Percentiles rank a stretch among this genome's conserved stretches.
These are phyloP conservation scores for Antitrichia curtipendula DNA, from an alignment of 225 moss, liverwort and hornwort species.

Conservation along the genomic window DNA sequence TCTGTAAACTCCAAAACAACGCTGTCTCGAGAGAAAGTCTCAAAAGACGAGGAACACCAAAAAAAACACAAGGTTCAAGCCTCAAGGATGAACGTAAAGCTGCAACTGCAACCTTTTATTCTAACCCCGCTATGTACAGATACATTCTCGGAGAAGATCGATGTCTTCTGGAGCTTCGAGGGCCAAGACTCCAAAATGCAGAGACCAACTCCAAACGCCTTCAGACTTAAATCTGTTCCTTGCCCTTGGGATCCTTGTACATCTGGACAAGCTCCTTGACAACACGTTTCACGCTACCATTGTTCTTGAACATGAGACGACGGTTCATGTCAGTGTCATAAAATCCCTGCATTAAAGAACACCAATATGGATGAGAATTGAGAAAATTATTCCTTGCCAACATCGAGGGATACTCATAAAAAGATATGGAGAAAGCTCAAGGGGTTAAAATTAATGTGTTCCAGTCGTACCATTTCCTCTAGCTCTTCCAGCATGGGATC, in stretches of 20 bases:
- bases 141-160: not conserved
- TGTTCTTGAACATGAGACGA: slow-evolving; percentile 96
- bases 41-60: not conserved
- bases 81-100: not conserved
- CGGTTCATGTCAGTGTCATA: slow-evolving; percentile 79
- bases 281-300: slow-evolving; percentile 90
- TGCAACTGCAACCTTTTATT: slow-evolving; percentile 15
- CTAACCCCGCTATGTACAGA: slow-evolving; percentile 21
- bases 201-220: not conserved
- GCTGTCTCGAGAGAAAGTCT: not conserved
- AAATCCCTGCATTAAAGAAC: slow-evolving; percentile 55
- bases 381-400: not conserved
- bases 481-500: slow-evolving; percentile 89
- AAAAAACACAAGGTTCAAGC: not conserved
- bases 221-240: slow-evolving; percentile 29
- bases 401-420: not conserved
- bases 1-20: slow-evolving; percentile 1
- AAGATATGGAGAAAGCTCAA: not conserved
- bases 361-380: not conserved
- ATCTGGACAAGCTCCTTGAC: slow-evolving; percentile 96
- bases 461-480: slow-evolving; percentile 72
- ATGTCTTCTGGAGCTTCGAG: not conserved
- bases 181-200: not conserved
- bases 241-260: slow-evolving; percentile 52
- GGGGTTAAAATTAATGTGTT: slow-evolving; percentile 7